These are phyloP conservation scores for Mycena rebaudengoi DNA, from an alignment of 768 basidiomycete genomes.

Conservation along the genomic window DNA sequence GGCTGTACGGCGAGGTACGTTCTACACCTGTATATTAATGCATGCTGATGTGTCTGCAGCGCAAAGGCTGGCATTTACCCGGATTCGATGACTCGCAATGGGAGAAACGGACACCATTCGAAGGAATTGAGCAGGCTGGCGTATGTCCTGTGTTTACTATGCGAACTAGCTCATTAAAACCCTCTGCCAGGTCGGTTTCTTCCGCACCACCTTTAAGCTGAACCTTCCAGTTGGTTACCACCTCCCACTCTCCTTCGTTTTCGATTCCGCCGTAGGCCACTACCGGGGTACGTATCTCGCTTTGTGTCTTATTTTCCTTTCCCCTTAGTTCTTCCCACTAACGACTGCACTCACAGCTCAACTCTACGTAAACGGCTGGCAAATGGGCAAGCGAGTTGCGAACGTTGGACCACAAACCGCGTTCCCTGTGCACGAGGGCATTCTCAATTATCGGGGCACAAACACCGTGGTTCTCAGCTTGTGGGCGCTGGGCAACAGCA, in stretches of 20 bases:
- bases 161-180: not conserved
- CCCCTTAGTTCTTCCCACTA: no score
- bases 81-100: conserved; percentile 61
- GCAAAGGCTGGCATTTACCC: conserved; percentile 61
- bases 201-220: conserved; percentile 61
- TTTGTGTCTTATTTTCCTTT: conserved; percentile 37
- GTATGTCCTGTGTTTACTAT: conserved; percentile 12
- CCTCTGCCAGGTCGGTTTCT: conserved; percentile 54
- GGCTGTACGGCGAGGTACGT: conserved; percentile 51
- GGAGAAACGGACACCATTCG: conserved; percentile 44
- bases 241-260: conserved; percentile 59
- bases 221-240: conserved; percentile 54
- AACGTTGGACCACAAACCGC: conserved; percentile 46
- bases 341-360: conserved; percentile 20
- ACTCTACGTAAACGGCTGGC: conserved; percentile 70
- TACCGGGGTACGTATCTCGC: conserved; percentile 43
- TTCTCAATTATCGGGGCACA: conserved; percentile 15
- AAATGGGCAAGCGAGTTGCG: conserved; percentile 62
- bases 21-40: no score
- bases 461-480: conserved; percentile 23
- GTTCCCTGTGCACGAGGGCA: conserved; percentile 25
- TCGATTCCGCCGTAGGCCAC: conserved; percentile 53
- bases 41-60: conserved; percentile 2
- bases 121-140: conserved; percentile 55
- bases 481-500: conserved; percentile 22